Conservation (phyloP, 345 rosid genomes). For the Sonneratia caseolaris region DNA sequence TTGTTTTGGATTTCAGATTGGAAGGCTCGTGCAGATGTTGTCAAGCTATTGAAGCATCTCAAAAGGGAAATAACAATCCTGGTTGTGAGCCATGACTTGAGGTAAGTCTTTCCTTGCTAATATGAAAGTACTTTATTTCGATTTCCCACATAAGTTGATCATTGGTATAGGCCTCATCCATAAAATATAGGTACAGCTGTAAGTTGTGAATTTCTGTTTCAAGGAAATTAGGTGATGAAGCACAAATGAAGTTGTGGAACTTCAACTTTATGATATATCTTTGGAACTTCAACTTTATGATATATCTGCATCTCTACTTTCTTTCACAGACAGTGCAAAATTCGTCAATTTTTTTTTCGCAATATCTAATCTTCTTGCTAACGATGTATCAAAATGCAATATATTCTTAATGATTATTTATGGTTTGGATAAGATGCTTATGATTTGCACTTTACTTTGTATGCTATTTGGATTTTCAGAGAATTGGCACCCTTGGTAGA, state of each 20-base stretch:
- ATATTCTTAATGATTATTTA: not conserved
- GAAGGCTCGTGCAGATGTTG: constrained; percentile 89
- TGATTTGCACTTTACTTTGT: not conserved
- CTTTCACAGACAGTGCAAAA: not conserved
- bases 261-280: not conserved
- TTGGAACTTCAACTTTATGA: not conserved
- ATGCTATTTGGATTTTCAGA: constrained; percentile 26
- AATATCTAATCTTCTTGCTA: not conserved
- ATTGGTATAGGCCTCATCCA: not conserved
- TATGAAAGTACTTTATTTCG: not conserved
- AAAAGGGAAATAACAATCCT: constrained; percentile 69
- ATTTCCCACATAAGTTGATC: no score
- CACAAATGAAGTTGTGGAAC: no score
- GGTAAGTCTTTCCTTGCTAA: constrained; percentile 28
- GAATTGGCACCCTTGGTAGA: constrained; percentile 70
- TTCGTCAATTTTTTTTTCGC: not conserved
- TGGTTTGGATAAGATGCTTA: not conserved
- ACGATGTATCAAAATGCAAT: not conserved
- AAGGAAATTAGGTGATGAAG: not conserved
- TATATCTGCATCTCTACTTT: not conserved
- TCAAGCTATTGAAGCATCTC: constrained; percentile 74
- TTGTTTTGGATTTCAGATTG: constrained; percentile 43
- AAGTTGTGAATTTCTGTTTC: not conserved
- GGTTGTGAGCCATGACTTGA: constrained; percentile 90
- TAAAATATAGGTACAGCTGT: not conserved